Conservation (phyloP, 2,329 filamentous ascomycete genomes). For the Hypoxylon sp. region DNA sequence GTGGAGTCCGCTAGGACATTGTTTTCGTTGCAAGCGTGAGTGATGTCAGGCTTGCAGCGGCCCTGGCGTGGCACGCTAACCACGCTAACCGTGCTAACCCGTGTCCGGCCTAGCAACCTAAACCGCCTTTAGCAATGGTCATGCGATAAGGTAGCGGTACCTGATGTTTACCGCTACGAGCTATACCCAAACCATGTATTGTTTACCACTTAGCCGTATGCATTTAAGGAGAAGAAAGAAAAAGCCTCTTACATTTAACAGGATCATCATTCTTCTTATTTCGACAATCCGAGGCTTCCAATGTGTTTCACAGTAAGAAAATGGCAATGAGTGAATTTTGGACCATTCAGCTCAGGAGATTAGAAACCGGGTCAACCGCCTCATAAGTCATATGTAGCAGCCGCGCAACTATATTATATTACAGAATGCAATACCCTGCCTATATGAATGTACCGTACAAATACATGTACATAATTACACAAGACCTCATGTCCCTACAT, state of each 20-base stretch:
- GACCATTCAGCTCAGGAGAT: no score
- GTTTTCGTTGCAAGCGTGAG: constrained; percentile 34
- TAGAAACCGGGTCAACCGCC: no score
- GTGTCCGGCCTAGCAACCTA: constrained; percentile 14
- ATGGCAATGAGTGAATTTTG: constrained; percentile 33
- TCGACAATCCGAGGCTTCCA: constrained; percentile 8
- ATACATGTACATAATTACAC: no score
- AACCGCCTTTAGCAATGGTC: constrained; percentile 25
- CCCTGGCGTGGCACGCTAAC: constrained; percentile 21
- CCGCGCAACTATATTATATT: no score
- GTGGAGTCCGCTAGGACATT: constrained; percentile 29
- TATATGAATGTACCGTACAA: no score
- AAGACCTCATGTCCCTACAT: not conserved
- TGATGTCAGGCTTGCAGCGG: constrained; percentile 37
- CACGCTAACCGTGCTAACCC: constrained; percentile 19
- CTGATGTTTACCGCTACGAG: constrained; percentile 3
- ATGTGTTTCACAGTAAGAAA: constrained; percentile 12
- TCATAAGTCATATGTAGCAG: no score
- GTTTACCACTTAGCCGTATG: constrained; percentile 5
- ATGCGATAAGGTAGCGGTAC: constrained; percentile 24
- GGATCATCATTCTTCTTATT: constrained; percentile 1
- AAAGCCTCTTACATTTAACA: constrained; percentile 20
- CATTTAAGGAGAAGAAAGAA: constrained; percentile 2
- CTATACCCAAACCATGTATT: constrained; percentile 11
- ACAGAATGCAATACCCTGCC: no score